phyloP scores from a whole-genome alignment of 768 basidiomycete genomes.

The Boletus speciosus region DNA sequence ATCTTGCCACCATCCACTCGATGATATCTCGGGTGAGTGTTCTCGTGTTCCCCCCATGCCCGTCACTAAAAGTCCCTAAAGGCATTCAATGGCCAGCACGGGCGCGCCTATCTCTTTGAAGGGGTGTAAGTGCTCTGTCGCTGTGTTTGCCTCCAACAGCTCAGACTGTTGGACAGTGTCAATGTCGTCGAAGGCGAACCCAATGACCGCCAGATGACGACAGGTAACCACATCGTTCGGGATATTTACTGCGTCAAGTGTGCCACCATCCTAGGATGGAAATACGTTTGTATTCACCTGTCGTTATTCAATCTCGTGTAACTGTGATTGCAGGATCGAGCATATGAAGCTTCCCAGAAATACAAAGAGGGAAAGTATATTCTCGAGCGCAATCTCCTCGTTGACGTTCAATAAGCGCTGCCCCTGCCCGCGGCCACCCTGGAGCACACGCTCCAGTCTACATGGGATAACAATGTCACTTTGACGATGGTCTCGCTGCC shows the following conservation, averaged over 20 bases:
- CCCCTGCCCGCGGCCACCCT: constrained; percentile 6
- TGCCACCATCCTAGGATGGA: constrained; percentile 86
- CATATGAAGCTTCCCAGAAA: constrained; percentile 85
- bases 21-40: constrained; percentile 82
- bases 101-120: constrained; percentile 91
- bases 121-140: constrained; percentile 64
- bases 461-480: constrained; percentile 10
- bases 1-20: constrained; percentile 85
- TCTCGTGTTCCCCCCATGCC: not conserved
- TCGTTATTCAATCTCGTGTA: constrained; percentile 1
- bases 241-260: constrained; percentile 96
- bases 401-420: constrained; percentile 69
- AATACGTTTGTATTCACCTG: constrained; percentile 65
- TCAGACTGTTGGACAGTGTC: constrained; percentile 51
- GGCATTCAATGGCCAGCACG: constrained; percentile 98
- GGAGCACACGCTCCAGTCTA: constrained; percentile 2
- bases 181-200: constrained; percentile 90
- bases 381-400: constrained; percentile 87
- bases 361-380: constrained; percentile 99
- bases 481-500: constrained; percentile 12
- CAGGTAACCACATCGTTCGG: constrained; percentile 92
- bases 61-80: constrained; percentile 34
- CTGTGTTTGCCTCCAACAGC: constrained; percentile 6
- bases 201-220: constrained; percentile 93
- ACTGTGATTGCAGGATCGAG: constrained; percentile 66